Percentiles rank a stretch among this genome's conserved stretches.
Evolutionary conservation across 257 asterid genomes (phyloP).

Genomic region (Linderniella brevidens): DNA sequence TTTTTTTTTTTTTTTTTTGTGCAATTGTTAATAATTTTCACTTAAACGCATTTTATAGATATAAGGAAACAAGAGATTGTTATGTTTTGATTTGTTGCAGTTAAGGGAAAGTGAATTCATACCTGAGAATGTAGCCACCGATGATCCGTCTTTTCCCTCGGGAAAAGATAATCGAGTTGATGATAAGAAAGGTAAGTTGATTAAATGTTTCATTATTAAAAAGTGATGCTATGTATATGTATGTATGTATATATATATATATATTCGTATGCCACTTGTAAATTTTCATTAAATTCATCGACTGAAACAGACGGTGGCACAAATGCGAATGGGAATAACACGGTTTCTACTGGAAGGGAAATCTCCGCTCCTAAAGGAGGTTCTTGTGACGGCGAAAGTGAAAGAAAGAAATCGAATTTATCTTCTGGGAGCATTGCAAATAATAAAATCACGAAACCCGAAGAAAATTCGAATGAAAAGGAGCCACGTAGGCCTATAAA

Average conservation of each 20-base stretch:
- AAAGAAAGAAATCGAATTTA: conserved; percentile 1
- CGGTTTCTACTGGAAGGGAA: background rate
- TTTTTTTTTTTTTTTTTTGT: no score
- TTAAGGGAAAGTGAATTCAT: conserved; percentile 13
- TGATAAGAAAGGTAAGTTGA: background rate
- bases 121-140: background rate
- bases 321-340: background rate
- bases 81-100: conserved; percentile 24
- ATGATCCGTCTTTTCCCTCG: background rate
- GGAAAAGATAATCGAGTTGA: background rate
- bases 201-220: background rate
- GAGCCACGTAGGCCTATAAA: no score
- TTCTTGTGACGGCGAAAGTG: background rate
- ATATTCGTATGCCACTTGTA: background rate
- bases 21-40: background rate
- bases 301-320: background rate
- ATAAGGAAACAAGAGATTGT: background rate
- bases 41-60: background rate
- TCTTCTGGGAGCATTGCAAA: conserved; percentile 20
- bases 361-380: background rate
- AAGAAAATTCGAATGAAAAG: conserved; percentile 17
- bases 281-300: background rate
- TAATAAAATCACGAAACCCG: conserved; percentile 29
- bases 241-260: no score
- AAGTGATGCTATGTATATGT: background rate